Percentiles rank a stretch among this genome's conserved stretches.
These are phyloP conservation scores for Neurospora sp. DNA, from an alignment of 495 filamentous ascomycete species.

Conservation along the genomic window DNA sequence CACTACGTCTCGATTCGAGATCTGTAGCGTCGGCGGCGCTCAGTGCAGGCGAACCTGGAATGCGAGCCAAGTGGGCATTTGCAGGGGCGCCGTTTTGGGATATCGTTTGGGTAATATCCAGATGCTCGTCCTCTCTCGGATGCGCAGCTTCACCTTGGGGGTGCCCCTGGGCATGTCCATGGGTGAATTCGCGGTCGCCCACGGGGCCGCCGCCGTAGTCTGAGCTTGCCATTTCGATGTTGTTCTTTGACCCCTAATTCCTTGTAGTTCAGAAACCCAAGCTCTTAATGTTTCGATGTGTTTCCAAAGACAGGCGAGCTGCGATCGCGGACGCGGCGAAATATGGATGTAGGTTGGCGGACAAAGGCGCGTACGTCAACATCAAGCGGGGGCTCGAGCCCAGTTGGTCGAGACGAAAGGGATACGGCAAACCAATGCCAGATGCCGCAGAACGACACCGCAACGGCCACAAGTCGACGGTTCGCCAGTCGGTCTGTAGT, in stretches of 20 bases:
- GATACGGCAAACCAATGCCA: neutral
- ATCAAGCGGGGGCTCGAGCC: neutral
- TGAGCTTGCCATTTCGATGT: conserved; percentile 18
- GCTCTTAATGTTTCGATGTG: conserved; percentile 5
- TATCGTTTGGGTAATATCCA: conserved; percentile 26
- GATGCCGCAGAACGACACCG: neutral
- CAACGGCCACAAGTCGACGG: neutral
- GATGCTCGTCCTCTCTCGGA: conserved; percentile 26
- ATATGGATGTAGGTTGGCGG: neutral
- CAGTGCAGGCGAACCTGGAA: conserved; percentile 30
- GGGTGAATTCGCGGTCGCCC: conserved; percentile 12
- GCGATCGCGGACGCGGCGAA: neutral
- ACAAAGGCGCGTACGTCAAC: neutral
- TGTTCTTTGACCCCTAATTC: conserved; percentile 12
- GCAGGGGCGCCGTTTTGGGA: conserved; percentile 26
- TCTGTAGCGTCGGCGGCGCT: conserved; percentile 25
- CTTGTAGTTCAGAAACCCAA: conserved; percentile 8
- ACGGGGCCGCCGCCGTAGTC: conserved; percentile 16
- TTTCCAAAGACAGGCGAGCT: neutral
- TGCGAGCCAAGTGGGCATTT: conserved; percentile 19
- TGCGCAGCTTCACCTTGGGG: conserved; percentile 11
- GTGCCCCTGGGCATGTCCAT: conserved; percentile 8
- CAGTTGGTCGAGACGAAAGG: neutral
- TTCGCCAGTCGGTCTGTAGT: neutral
- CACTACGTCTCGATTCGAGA: conserved; percentile 29